phyloP scores from a whole-genome alignment of 2,329 filamentous ascomycete genomes.

The Xylariaceae sp. region DNA sequence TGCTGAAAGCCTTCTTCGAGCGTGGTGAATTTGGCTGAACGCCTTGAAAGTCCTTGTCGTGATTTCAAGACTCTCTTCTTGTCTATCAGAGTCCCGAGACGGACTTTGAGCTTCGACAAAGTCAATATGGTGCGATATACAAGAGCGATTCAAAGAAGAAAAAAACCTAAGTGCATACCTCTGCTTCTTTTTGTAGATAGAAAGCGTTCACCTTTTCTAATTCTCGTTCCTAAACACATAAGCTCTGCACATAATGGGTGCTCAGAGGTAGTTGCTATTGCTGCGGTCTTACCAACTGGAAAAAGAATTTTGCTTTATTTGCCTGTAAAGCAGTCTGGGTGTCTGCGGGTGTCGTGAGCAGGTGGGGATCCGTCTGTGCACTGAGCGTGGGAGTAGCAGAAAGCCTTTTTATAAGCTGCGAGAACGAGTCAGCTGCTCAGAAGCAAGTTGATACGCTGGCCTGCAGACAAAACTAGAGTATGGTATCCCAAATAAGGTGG shows the following conservation, averaged over 20 bases:
- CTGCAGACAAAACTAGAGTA: too few species aligned
- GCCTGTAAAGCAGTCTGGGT: conserved; percentile 88
- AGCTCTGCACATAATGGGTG: too few species aligned
- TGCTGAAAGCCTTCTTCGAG: conserved; percentile 96
- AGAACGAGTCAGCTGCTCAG: conserved; percentile 1
- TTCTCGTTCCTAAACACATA: conserved; percentile 72
- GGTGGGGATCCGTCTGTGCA: conserved; percentile 64
- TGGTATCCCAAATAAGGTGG: too few species aligned
- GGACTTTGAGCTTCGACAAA: conserved; percentile 72
- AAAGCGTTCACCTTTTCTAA: conserved; percentile 98
- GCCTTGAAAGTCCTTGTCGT: conserved; percentile 73
- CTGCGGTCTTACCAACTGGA: conserved; percentile 71
- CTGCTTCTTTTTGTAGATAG: conserved; percentile 95
- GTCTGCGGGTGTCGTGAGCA: conserved; percentile 52
- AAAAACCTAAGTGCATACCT: conserved; percentile 60
- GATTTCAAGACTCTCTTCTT: conserved; percentile 92
- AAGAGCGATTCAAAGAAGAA: neutral
- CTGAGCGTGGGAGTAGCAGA: conserved; percentile 83
- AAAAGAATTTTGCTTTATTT: conserved; percentile 98
- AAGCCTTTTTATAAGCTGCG: conserved; percentile 94
- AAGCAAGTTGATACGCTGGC: too few species aligned
- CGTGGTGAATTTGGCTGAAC: conserved; percentile 89
- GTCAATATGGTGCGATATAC: conserved; percentile 12
- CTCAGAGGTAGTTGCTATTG: too few species aligned
- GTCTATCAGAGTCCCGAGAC: conserved; percentile 85